Percentiles rank a stretch among this genome's conserved stretches.
phyloP scores from a whole-genome alignment of 1,284 basidiomycete species.

The Psilocybe mexicana region DNA sequence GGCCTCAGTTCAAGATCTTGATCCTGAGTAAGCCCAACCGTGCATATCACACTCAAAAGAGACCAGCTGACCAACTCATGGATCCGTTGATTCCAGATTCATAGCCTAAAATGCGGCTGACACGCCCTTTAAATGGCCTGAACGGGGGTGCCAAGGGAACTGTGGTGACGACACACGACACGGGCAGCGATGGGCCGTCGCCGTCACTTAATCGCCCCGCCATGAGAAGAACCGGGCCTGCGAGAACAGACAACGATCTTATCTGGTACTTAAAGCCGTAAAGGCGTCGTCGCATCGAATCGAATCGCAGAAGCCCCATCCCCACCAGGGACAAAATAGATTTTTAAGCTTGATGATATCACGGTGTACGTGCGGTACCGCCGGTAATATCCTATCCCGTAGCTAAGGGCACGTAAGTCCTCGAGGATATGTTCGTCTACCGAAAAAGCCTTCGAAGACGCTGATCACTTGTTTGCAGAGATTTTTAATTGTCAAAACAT shows the following conservation, averaged over 20 bases:
- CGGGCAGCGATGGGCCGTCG: not conserved
- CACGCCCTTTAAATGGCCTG: conserved; percentile 1
- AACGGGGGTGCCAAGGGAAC: conserved; percentile 5
- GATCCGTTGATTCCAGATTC: not conserved
- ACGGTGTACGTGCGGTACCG: not conserved
- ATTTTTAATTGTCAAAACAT: not conserved
- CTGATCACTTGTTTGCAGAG: not conserved
- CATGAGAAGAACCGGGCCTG: not conserved
- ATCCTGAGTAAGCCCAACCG: conserved; percentile 1
- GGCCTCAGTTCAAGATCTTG: conserved; percentile 1
- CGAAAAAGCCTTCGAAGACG: not conserved
- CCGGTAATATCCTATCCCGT: not conserved
- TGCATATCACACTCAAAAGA: not conserved
- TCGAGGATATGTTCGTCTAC: not conserved
- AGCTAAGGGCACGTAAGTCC: not conserved
- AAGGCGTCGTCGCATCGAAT: not conserved
- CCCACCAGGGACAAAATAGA: conserved; percentile 5
- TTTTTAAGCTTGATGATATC: not conserved
- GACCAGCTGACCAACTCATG: conserved; percentile 2
- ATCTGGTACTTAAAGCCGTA: conserved; percentile 1
- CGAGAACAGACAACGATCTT: not conserved
- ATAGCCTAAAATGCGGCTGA: conserved; percentile 1
- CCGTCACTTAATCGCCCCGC: not conserved
- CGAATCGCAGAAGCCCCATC: no score
- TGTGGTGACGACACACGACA: not conserved